Base-by-base conservation (phyloP, 345 rosid genomes). In the Pseudoturritis turrita region DNA sequence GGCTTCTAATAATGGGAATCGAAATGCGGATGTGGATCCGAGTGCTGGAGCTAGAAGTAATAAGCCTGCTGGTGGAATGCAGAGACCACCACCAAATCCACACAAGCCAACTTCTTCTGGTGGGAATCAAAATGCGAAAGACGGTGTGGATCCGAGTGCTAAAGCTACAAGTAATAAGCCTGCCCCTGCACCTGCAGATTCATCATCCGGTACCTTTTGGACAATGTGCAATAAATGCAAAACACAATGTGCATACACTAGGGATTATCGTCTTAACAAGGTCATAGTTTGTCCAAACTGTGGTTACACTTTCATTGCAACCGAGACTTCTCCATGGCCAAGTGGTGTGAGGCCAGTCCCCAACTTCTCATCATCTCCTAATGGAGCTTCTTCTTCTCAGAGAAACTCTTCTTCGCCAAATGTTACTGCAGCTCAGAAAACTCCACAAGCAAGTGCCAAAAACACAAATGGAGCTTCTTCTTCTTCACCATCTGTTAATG, bases 281-380 rank as follows among this genome's bases (percentile, higher is more conserved):
- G 81, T 81, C 43, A 85, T 87, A 56, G 71, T 77, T 22, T 91
- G 96, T 75, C 90, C 91, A 3, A 83, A 79, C 47, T 91, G 97
- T 66, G 67, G 55, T 29, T 64, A 81, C 80, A 82, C 86, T 26
- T 89, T 87, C 69, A 53, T 75, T 60, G 97, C 96, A 25, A 47
- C 76, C 4, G 93, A 89, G 83, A 18, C 1, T 7, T 3, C 10
- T 10, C 25, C 25, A 46, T 4, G 6, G 6, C 3, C 23, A 33
- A 57, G 26, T 11, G 1, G 11, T 11, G 43, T 35, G 44, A 35
- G 4, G 3, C 26, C 14, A 56, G 15, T 18, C 49, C 1, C 1
- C 33, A 6, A 11, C 29, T 23, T 5, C 60, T 4, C 43, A 55
- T 17, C 14, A 17, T 31, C 6, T 17, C n/a, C 61, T 7, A 63